These are phyloP conservation scores for Aspergillus diversus DNA, from an alignment of 495 filamentous ascomycete species.

Conservation along the genomic window DNA sequence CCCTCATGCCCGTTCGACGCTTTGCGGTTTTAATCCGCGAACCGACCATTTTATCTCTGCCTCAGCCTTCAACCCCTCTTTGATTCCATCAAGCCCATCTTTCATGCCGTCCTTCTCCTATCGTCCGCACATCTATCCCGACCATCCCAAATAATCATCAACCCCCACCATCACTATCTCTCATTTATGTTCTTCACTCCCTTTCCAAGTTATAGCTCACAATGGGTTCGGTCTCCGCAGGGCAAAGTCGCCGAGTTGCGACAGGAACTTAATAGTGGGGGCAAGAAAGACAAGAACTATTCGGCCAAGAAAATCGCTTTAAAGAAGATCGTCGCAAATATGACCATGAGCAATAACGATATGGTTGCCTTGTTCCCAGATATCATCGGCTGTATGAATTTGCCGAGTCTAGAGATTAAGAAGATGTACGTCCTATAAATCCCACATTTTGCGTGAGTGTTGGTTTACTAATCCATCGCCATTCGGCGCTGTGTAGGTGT, in stretches of 20 bases:
- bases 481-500: constrained; percentile 63
- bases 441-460: constrained; percentile 4
- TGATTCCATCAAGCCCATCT: neutral
- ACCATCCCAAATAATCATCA: constrained; percentile 5
- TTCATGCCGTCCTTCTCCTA: neutral
- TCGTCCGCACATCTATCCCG: constrained; percentile 7
- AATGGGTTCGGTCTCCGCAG: constrained; percentile 58
- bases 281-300: constrained; percentile 98
- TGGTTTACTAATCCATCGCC: constrained; percentile 25
- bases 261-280: constrained; percentile 87
- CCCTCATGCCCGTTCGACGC: constrained; percentile 1
- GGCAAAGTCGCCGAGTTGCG: constrained; percentile 99
- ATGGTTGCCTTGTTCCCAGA: constrained; percentile 98
- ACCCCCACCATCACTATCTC: constrained; percentile 27
- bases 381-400: constrained; percentile 90
- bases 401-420: constrained; percentile 95
- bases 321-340: constrained; percentile 99
- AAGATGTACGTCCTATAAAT: constrained; percentile 76
- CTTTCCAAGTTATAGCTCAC: constrained; percentile 42
- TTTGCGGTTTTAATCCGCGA: constrained; percentile 11
- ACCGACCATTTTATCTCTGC: constrained; percentile 11
- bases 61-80: constrained; percentile 16
- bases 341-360: constrained; percentile 99
- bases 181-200: constrained; percentile 34
- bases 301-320: constrained; percentile 96